phyloP scores from a whole-genome alignment of 257 asterid genomes.

The Phtheirospermum japonicum region DNA sequence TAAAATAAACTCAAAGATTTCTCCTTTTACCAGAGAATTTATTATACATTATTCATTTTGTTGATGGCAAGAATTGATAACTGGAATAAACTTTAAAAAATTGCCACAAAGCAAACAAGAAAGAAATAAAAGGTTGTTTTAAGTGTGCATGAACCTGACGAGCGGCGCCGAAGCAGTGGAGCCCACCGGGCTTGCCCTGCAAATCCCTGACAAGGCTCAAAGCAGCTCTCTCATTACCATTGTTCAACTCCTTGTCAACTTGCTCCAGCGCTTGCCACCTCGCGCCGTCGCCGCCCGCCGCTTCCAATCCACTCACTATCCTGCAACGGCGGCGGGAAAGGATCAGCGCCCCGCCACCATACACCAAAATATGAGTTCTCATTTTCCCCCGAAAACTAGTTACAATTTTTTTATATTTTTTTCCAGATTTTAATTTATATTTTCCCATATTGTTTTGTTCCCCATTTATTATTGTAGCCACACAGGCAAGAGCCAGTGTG shows the following conservation, averaged over 20 bases:
- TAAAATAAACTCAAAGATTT: too few relatives aligned
- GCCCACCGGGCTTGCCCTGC: slow-evolving; percentile 65
- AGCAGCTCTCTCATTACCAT: slow-evolving; percentile 75
- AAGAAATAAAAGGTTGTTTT: too few relatives aligned
- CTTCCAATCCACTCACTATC: slow-evolving; percentile 21
- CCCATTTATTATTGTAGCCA: slow-evolving; percentile 26
- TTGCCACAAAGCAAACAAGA: too few relatives aligned
- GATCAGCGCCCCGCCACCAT: slow-evolving; percentile 23
- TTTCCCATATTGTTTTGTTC: background rate
- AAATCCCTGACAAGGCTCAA: slow-evolving; percentile 62
- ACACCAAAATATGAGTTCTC: slow-evolving; percentile 31
- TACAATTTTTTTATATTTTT: too few relatives aligned
- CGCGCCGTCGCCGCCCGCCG: slow-evolving; percentile 25
- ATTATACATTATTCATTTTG: too few relatives aligned
- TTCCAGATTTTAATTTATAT: background rate
- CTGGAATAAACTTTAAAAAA: too few relatives aligned
- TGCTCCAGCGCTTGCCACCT: slow-evolving; percentile 56
- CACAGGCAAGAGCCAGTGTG: slow-evolving; percentile 1
- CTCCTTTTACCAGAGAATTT: too few relatives aligned
- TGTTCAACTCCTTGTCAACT: slow-evolving; percentile 71
- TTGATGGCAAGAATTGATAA: too few relatives aligned
- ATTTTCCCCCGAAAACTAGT: slow-evolving; percentile 8
- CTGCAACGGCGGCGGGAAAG: slow-evolving; percentile 26
- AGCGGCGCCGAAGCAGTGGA: slow-evolving; percentile 80
- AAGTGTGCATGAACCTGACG: slow-evolving; percentile 61